Base-by-base conservation (phyloP, 768 basidiomycete genomes). In the Erythrobasidium yunnanense region DNA sequence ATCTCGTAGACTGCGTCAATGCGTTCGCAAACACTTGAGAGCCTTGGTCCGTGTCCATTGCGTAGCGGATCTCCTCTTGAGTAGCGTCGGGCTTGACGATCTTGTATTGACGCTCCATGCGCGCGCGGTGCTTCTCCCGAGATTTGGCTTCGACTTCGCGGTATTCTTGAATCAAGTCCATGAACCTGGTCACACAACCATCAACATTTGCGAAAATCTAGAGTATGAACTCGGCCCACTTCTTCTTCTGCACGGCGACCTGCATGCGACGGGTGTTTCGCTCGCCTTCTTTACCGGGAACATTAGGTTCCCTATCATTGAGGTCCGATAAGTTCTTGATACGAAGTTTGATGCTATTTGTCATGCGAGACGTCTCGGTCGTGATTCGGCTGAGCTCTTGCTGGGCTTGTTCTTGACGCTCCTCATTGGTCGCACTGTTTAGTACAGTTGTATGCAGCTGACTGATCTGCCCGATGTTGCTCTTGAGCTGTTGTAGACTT, bases 91-190 rank as follows among this genome's bases (percentile, higher is more conserved):
- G 73, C 68, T 73, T 71, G 69, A 72, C 76, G 60, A 80, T 80
- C 74, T 77, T 76, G 73, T 77, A 79, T 72, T 80, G 79, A 65
- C 79, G 73, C 73, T 79, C 79, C 60, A 76, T 78, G 34, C 78
- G 69, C 71, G 78, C 77, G 70, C 75, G 74, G 69, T 79, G 77
- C 75, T 78, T 79, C 62, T 78, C 76, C 69, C 79, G 73, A 55
- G 75, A 77, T 70, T 78, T 76, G 72, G 78, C 76, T 73, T 80
- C 79, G 25, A 79, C 77, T 23, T 74, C 70, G 71, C 78, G 77
- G 70, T 80, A 79, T 71, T 78, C 77, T 54, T 79, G 75, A 49
- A 80, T 71, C 46, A 77, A 71, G 23, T 75, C 71, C 68, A 76
- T 77, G 73, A 80, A 80, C 46, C 74, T 72, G 60, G 8, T n/a